Evolutionary conservation across 129 eudicot genomes (phyloP).

Genomic region (Glebionis coronaria): DNA sequence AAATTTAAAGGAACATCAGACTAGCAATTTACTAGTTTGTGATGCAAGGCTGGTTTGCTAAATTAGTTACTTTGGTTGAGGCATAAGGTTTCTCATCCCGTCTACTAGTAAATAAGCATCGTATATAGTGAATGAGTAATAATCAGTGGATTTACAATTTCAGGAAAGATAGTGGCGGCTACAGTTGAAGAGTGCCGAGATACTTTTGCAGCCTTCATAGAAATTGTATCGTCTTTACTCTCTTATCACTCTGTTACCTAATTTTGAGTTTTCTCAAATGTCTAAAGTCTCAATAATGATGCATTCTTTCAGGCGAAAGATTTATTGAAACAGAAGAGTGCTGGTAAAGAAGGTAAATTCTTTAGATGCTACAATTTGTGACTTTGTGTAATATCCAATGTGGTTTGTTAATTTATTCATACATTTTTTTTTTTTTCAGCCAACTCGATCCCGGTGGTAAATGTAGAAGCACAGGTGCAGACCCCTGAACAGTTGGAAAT

Average conservation of each 20-base stretch:
- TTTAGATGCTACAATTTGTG: background rate
- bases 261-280: background rate
- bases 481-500: slow-evolving; percentile 27
- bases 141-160: slow-evolving; percentile 23
- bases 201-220: slow-evolving; percentile 67
- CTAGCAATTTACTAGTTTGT: background rate
- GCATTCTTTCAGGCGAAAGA: slow-evolving; percentile 69
- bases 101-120: background rate
- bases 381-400: slow-evolving; percentile 1
- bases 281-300: slow-evolving; percentile 7
- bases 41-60: background rate
- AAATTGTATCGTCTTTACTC: slow-evolving; percentile 48
- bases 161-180: slow-evolving; percentile 90
- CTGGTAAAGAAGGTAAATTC: slow-evolving; percentile 58
- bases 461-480: slow-evolving; percentile 28
- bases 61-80: background rate
- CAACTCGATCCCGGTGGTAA: slow-evolving; percentile 32
- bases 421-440: slow-evolving; percentile 14
- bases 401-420: background rate
- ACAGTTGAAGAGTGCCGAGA: slow-evolving; percentile 89
- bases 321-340: slow-evolving; percentile 55
- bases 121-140: background rate
- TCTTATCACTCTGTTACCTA: slow-evolving; percentile 5
- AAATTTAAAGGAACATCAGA: slow-evolving; percentile 4
- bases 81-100: background rate